A percentile compares a stretch with the other conserved stretches of the same genome.
Conservation (phyloP, 2,329 filamentous ascomycete genomes). For the Aspergillus sp. region DNA sequence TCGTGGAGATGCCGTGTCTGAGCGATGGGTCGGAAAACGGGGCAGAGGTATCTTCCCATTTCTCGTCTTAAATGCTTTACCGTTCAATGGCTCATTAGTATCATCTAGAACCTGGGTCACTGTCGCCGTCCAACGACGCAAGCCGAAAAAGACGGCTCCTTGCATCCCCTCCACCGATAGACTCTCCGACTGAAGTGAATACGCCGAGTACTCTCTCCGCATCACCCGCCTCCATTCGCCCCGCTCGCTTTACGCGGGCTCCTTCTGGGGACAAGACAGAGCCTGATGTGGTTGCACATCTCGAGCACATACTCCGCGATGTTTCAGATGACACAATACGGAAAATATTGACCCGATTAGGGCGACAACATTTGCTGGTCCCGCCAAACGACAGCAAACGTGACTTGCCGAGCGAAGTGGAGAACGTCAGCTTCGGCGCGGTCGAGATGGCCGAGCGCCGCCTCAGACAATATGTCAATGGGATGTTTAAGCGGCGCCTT, state of each 20-base stretch:
- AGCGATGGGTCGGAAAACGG: slow-evolving; percentile 15
- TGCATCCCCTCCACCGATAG: slow-evolving; percentile 12
- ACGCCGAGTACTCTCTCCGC: slow-evolving; percentile 15
- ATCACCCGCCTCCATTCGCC: slow-evolving; percentile 16
- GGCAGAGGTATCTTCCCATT: slow-evolving; percentile 17
- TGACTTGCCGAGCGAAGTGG: slow-evolving; percentile 9
- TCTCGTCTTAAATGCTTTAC: slow-evolving; percentile 9
- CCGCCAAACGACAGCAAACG: slow-evolving; percentile 9
- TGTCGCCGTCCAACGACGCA: slow-evolving; percentile 12
- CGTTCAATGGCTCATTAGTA: slow-evolving; percentile 13
- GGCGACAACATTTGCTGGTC: slow-evolving; percentile 19
- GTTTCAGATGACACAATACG: slow-evolving; percentile 15
- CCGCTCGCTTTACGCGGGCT: slow-evolving; percentile 15
- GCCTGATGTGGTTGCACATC: slow-evolving; percentile 10
- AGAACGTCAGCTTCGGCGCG: slow-evolving; percentile 7
- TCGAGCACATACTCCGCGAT: slow-evolving; percentile 15
- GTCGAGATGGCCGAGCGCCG: slow-evolving; percentile 12
- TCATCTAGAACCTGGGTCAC: slow-evolving; percentile 14
- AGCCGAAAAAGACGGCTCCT: slow-evolving; percentile 14
- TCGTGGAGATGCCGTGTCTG: slow-evolving; percentile 7
- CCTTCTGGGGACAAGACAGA: slow-evolving; percentile 11
- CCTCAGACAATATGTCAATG: slow-evolving; percentile 14
- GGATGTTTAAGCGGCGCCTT: slow-evolving; percentile 10
- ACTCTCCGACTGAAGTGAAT: slow-evolving; percentile 19
- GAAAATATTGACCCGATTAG: slow-evolving; percentile 15